Conservation (phyloP, 352 stramenopile species). For the Plasmopara viticola region DNA sequence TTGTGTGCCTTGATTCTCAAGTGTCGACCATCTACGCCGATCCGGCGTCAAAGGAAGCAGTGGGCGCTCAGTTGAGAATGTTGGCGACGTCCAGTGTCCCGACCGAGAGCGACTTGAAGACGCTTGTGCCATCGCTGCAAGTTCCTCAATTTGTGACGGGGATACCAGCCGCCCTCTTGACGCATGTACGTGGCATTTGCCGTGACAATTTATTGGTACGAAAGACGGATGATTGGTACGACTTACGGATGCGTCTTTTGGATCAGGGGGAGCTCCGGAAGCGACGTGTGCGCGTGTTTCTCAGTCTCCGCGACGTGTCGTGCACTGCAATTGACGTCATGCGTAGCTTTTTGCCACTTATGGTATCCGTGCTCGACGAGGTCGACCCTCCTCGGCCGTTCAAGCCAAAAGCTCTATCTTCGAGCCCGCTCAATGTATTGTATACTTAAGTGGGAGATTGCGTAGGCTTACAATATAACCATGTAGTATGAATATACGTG, state of each 20-base stretch:
- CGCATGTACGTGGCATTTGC: slow-evolving; percentile 30
- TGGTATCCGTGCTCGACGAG: slow-evolving; percentile 16
- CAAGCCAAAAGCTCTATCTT: slow-evolving; percentile 11
- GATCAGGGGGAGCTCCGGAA: slow-evolving; percentile 49
- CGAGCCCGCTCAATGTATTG: slow-evolving; percentile 31
- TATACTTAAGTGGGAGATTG: slow-evolving; percentile 39
- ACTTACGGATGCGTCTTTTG: slow-evolving; percentile 1
- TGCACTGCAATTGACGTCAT: slow-evolving; percentile 34
- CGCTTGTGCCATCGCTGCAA: slow-evolving; percentile 38
- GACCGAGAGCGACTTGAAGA: slow-evolving; percentile 15
- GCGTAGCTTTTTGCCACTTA: slow-evolving; percentile 40
- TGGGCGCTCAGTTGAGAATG: slow-evolving; percentile 36
- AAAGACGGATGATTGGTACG: not conserved
- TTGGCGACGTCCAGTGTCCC: slow-evolving; percentile 33
- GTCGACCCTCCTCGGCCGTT: no score
- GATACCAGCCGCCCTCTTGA: slow-evolving; percentile 48
- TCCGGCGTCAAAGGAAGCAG: slow-evolving; percentile 17
- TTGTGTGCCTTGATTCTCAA: slow-evolving; percentile 58
- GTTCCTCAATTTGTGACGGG: slow-evolving; percentile 51
- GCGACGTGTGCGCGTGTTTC: slow-evolving; percentile 42
- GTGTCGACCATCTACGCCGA: slow-evolving; percentile 50
- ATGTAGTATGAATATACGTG: no score
- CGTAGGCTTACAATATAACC: no score
- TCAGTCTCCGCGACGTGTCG: slow-evolving; percentile 47
- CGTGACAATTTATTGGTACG: not conserved